phyloP scores from a whole-genome alignment of 2,329 filamentous ascomycete species.

The Aspergillus oerlinghausenensis region DNA sequence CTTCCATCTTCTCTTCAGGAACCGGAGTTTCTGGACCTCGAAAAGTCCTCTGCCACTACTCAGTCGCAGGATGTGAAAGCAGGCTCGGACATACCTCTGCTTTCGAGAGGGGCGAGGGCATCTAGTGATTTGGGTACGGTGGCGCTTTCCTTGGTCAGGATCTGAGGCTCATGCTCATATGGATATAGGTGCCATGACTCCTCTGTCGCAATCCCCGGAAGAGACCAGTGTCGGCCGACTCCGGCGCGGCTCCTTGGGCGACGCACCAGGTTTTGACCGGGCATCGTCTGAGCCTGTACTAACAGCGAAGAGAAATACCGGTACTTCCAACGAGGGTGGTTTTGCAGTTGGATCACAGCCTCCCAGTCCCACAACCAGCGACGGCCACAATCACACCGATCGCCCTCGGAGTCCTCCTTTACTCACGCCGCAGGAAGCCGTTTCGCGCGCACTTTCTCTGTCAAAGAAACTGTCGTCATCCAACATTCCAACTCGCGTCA shows the following conservation, averaged over 20 bases:
- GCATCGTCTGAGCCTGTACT: slow-evolving; percentile 53
- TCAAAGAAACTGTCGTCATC: slow-evolving; percentile 83
- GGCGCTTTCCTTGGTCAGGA: background rate
- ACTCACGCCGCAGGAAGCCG: slow-evolving; percentile 66
- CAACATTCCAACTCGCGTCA: slow-evolving; percentile 92
- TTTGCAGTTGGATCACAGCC: slow-evolving; percentile 6
- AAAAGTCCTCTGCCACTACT: slow-evolving; percentile 19
- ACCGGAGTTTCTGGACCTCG: slow-evolving; percentile 49
- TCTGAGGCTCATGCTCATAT: slow-evolving; percentile 4
- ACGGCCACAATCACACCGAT: slow-evolving; percentile 17
- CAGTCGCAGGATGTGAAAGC: slow-evolving; percentile 21
- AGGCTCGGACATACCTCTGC: slow-evolving; percentile 22
- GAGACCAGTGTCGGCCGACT: slow-evolving; percentile 23
- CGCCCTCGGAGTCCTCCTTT: slow-evolving; percentile 75
- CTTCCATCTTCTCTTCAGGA: slow-evolving; percentile 40
- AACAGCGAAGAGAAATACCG: slow-evolving; percentile 35
- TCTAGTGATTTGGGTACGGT: slow-evolving; percentile 44
- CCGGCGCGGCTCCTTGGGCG: slow-evolving; percentile 25
- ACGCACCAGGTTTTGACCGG: slow-evolving; percentile 44
- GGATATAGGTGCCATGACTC: slow-evolving; percentile 35
- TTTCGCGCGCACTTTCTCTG: slow-evolving; percentile 75
- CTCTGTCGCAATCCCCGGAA: slow-evolving; percentile 37
- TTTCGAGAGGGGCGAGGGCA: slow-evolving; percentile 33
- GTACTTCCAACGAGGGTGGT: slow-evolving; percentile 11
- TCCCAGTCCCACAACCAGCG: slow-evolving; percentile 5